These are phyloP conservation scores for Nannizziopsis arthrosporioides DNA, from an alignment of 2,329 filamentous ascomycete genomes.

Conservation along the genomic window DNA sequence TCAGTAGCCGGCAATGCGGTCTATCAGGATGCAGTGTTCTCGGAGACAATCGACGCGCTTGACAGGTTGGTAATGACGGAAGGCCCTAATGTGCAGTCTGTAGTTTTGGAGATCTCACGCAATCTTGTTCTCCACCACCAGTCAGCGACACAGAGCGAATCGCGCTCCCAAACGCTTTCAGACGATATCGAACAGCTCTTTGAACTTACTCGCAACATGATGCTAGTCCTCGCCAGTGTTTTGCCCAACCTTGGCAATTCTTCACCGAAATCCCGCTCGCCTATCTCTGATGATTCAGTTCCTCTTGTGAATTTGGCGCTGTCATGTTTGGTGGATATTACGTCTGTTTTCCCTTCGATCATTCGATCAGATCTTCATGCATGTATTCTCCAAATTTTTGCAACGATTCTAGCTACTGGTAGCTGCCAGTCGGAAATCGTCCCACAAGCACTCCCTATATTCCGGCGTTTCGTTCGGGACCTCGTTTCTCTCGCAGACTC, in stretches of 20 bases:
- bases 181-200: slow-evolving; percentile 98
- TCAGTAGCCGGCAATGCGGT: slow-evolving; percentile 93
- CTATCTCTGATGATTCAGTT: slow-evolving; percentile 78
- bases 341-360: slow-evolving; percentile 88
- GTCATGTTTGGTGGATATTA: slow-evolving; percentile 82
- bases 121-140: slow-evolving; percentile 85
- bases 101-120: slow-evolving; percentile 88
- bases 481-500: slow-evolving; percentile 44
- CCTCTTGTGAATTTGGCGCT: slow-evolving; percentile 67
- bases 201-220: slow-evolving; percentile 90
- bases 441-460: slow-evolving; percentile 76
- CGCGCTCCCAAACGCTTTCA: slow-evolving; percentile 64
- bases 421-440: slow-evolving; percentile 80
- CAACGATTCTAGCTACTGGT: slow-evolving; percentile 78
- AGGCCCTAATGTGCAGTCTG: slow-evolving; percentile 72
- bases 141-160: slow-evolving; percentile 60
- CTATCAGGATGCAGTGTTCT: slow-evolving; percentile 89
- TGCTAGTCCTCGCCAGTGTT: slow-evolving; percentile 76
- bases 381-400: slow-evolving; percentile 93
- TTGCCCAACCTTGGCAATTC: slow-evolving; percentile 56
- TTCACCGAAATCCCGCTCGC: slow-evolving; percentile 55
- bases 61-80: slow-evolving; percentile 89
- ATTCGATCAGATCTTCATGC: slow-evolving; percentile 95
- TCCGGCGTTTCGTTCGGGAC: slow-evolving; percentile 78
- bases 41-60: slow-evolving; percentile 90